Conservation (phyloP, 1,139 yeast genomes). For the Yamadazyma kanchanaburiensis region DNA sequence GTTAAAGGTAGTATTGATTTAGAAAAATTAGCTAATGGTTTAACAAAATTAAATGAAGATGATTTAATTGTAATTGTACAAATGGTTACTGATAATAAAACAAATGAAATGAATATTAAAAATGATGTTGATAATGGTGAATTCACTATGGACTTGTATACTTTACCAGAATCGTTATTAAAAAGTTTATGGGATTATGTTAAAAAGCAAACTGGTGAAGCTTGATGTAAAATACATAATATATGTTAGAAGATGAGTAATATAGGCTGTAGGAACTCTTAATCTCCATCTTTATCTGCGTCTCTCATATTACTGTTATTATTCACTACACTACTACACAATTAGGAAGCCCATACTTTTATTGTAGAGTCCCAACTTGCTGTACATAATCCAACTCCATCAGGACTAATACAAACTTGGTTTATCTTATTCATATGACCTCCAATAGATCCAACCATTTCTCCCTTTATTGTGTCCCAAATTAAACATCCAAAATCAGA, state of each 20-base stretch:
- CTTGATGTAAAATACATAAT: constrained; percentile 11
- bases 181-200: constrained; percentile 95
- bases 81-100: constrained; percentile 95
- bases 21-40: constrained; percentile 86
- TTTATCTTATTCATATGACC: constrained; percentile 58
- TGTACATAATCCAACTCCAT: constrained; percentile 72
- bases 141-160: constrained; percentile 92
- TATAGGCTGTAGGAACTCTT: too few relatives aligned
- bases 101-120: constrained; percentile 93
- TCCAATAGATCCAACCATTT: constrained; percentile 56
- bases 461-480: constrained; percentile 75
- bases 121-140: constrained; percentile 97
- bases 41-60: constrained; percentile 86
- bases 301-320: background rate
- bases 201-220: constrained; percentile 56
- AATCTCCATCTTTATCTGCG: too few relatives aligned
- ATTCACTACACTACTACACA: background rate
- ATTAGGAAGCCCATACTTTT: constrained; percentile 49
- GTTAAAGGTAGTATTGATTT: constrained; percentile 76
- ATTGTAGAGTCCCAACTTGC: constrained; percentile 71
- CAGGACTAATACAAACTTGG: constrained; percentile 65
- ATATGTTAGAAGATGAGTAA: background rate
- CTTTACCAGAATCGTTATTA: constrained; percentile 87
- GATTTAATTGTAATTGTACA: constrained; percentile 93
- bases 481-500: constrained; percentile 72